Conservation (phyloP, 1,284 basidiomycete genomes). For the Cryptococcus sp. region DNA sequence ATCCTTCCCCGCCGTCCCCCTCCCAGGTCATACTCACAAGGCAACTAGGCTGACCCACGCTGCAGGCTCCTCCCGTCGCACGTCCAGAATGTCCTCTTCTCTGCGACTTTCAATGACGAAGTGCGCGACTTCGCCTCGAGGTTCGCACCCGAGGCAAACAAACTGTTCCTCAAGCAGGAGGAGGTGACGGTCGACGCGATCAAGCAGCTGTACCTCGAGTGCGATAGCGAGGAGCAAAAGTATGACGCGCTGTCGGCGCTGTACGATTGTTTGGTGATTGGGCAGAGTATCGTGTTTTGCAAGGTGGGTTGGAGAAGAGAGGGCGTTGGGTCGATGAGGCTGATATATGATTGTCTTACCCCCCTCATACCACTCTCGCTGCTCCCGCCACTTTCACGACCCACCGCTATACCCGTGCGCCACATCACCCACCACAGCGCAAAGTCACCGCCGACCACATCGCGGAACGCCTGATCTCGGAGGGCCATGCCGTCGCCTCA, state of each 20-base stretch:
- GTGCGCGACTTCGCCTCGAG: constrained; percentile 85
- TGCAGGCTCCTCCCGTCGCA: constrained; percentile 44
- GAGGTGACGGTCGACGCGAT: constrained; percentile 94
- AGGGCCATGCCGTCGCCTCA: constrained; percentile 95
- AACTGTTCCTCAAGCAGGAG: constrained; percentile 92
- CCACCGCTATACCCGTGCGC: not conserved
- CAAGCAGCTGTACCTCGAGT: constrained; percentile 97
- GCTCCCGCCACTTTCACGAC: not conserved
- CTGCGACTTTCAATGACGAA: constrained; percentile 93
- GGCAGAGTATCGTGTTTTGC: constrained; percentile 97
- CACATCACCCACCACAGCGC: too few relatives aligned
- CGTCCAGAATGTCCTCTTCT: constrained; percentile 91
- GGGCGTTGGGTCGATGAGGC: too few relatives aligned
- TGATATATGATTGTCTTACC: not conserved
- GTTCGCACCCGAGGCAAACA: constrained; percentile 92
- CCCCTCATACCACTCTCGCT: not conserved
- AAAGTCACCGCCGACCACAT: constrained; percentile 92
- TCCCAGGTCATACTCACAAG: not conserved
- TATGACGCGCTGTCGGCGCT: constrained; percentile 91
- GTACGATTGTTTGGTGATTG: constrained; percentile 88
- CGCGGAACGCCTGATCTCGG: constrained; percentile 79
- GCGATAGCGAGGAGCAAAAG: constrained; percentile 82
- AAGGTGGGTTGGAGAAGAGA: too few relatives aligned
- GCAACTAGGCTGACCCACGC: not conserved
- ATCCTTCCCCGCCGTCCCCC: too few relatives aligned